Evolutionary conservation across 805 yeast species (phyloP).

Genomic region (Yarrowia bubula): DNA sequence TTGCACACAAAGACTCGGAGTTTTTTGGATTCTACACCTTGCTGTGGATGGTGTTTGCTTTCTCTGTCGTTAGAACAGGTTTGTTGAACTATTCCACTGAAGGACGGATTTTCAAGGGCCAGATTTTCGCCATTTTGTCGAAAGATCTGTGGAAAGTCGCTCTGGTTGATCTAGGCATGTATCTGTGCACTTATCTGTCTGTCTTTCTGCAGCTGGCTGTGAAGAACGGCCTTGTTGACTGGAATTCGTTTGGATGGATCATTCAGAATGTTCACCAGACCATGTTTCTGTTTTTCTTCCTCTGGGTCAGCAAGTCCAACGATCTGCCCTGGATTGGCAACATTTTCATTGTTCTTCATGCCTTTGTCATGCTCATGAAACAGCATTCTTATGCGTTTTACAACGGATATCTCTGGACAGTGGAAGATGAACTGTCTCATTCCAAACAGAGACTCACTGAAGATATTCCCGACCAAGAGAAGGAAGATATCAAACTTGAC

Average conservation of each 20-base stretch:
- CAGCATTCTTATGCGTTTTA: slow-evolving; percentile 90
- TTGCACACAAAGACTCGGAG: slow-evolving; percentile 22
- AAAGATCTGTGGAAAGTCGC: slow-evolving; percentile 68
- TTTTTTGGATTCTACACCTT: slow-evolving; percentile 82
- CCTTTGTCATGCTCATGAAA: slow-evolving; percentile 87
- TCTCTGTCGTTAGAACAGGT: slow-evolving; percentile 44
- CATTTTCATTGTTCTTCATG: slow-evolving; percentile 79
- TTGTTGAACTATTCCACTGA: slow-evolving; percentile 51
- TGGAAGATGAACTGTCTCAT: slow-evolving; percentile 31
- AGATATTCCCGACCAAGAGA: slow-evolving; percentile 25
- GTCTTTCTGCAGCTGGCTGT: slow-evolving; percentile 58
- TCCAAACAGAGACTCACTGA: slow-evolving; percentile 24
- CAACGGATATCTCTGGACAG: slow-evolving; percentile 72
- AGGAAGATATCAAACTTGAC: slow-evolving; percentile 43
- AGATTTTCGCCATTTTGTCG: slow-evolving; percentile 56
- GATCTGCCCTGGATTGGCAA: slow-evolving; percentile 86
- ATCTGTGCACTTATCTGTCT: slow-evolving; percentile 60
- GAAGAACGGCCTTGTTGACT: slow-evolving; percentile 46
- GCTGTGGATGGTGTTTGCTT: slow-evolving; percentile 38
- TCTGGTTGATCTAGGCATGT: slow-evolving; percentile 72
- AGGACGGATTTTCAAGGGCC: slow-evolving; percentile 49
- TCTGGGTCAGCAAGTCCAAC: slow-evolving; percentile 53
- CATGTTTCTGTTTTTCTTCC: slow-evolving; percentile 51
- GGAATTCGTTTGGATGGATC: slow-evolving; percentile 66
- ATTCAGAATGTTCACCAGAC: slow-evolving; percentile 60